These are phyloP conservation scores for Citrus sinensis DNA, from an alignment of 345 rosid species.

Conservation along the genomic window DVS_A1.0 CM039164.1:22409501-22410000, in stretches of 20 bases:
- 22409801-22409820: neutral
- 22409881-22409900: neutral
- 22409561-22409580: no score
- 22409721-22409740: slow-evolving; percentile 12
- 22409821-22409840: fast-evolving
- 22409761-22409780: slow-evolving; percentile 15
- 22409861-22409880: slow-evolving; percentile 3
- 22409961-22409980: neutral
- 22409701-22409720: slow-evolving; percentile 5
- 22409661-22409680: fast-evolving
- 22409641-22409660: slow-evolving; percentile 5
- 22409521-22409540: no score
- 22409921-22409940: neutral
- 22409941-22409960: neutral
- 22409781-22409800: neutral
- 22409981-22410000: slow-evolving; percentile 25
- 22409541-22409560: no score
- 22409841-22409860: neutral
- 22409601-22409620: neutral
- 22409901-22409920: neutral
- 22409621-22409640: neutral
- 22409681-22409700: fast-evolving
- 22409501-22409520: fast-evolving
- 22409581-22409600: neutral
- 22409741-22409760: fast-evolving